Base-by-base conservation (phyloP, 2,329 filamentous ascomycete species). In the Monosporascus sp. region DNA sequence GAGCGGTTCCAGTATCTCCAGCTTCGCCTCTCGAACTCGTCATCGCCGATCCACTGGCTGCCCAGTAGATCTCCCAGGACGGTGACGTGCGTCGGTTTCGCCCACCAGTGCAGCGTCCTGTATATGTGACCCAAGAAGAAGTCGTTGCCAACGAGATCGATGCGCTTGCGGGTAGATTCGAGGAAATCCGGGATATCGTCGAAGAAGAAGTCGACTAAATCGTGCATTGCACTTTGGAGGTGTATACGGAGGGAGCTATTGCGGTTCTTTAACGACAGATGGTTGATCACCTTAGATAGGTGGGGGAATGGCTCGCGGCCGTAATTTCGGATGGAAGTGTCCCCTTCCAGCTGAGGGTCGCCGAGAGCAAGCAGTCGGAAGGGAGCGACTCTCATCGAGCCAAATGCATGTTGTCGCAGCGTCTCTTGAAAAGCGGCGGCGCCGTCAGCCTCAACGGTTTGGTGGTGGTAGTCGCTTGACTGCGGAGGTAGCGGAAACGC, bases 91-190 rank as follows among this genome's bases (percentile, higher is more conserved):
- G 90, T 95, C 8, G 94, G 94, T 17, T 77, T 74, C 0, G 88
- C 82, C 87, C 89, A 95, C 90, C 91, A 96, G 60, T 82, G 80
- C 49, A 96, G 72, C 0, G 85, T 88, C 17, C 90, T 82, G 71
- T 95, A 97, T 54, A 97, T 91, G 69, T 99, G 94, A 20, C 89
- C 90, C 35, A 99, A 81, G 70, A 97, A 99, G 65, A 85, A 89
- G 72, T 99, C 94, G 71, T 99, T 99, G 4, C 94, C 94, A 64
- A 91, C 82, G 2, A 97, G 81, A 70, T 99, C 94, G 61, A 99
- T 70, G 19, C 82, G 80, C 74, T 99, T 99, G 59, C 89, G 82
- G 49, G 80, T 74, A 1, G 85, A 86, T 60, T 85, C 77, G 49
- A 92, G 60, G 19, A 85, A 78, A 60, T 82, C 80, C 7, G 84